Evolutionary conservation across 176 grass and related monocot species (phyloP), one percentile per base, ranked within the genome.

Genomic region (Oryza officinalis): DNA sequence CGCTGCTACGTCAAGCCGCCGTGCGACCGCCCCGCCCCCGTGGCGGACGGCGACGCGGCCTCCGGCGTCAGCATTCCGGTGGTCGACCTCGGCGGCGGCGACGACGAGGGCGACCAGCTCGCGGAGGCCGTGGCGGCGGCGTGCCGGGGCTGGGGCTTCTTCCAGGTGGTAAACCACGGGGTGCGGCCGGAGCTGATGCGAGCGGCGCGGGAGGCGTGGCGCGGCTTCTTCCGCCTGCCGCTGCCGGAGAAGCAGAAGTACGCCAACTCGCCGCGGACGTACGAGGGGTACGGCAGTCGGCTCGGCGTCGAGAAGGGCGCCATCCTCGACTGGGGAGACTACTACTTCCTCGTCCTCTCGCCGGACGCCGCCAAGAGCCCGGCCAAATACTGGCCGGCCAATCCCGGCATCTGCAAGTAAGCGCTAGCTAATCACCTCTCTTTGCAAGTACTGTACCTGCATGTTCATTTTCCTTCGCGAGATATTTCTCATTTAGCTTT

Each of bases 261-360:
- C 73, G 90, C 90, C 61, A 98, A 95, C 87, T 91, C 63, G 13
- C 95, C 95, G 3, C 86, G 52, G 71, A 95, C 95, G 31, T 98
- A 98, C 78, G 95, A 88, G 72, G 95, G 95, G 22, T 98, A 95
- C 77, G 95, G 95, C 27, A 98, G 95, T 87, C 87, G 92, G 13
- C 35, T 98, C 8, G 95, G 95, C 10, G 89, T 98, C 63, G 75
- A 90, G 86, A 98, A 98, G 86, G 92, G 79, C 66, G 92, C 92
- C 40, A 45, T 81, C 57, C 93, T 98, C 35, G 95, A 98, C 75
- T 98, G 95, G 95, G 91, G 92, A 1, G 95, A 98, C 83, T 98
- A 98, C 93, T 98, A 82, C 68, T 98, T 88, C 83, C 90, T 98
- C 63, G 83, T 92, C 50, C 84, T 95, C 82, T 61, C 60, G 69